Conservation (phyloP, 208 protist species). For the Phytomonas francai region DNA sequence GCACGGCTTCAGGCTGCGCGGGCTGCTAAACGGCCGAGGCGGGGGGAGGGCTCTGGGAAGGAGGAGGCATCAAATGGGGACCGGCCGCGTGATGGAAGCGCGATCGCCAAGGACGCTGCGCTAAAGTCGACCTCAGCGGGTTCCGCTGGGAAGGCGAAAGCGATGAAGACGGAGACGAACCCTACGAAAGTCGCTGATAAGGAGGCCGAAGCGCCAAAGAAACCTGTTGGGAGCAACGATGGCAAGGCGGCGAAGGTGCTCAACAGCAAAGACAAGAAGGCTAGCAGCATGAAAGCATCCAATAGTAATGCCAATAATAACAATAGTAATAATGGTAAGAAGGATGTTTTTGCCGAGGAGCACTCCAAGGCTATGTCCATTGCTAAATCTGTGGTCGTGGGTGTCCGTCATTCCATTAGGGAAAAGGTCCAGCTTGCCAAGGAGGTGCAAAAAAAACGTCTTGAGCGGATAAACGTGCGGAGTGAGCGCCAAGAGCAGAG, state of each 20-base stretch:
- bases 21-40: constrained; percentile 16
- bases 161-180: neutral
- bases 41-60: neutral
- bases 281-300: neutral
- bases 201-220: constrained; percentile 8
- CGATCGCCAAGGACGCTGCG: neutral
- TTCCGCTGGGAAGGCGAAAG: neutral
- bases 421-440: constrained; percentile 49
- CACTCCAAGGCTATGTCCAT: constrained; percentile 39
- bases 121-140: too few species aligned
- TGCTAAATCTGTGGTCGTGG: constrained; percentile 41
- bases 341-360: constrained; percentile 41
- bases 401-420: constrained; percentile 36
- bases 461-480: constrained; percentile 34
- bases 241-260: constrained; percentile 3
- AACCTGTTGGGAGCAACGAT: neutral
- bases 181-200: neutral
- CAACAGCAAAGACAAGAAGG: constrained; percentile 4
- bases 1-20: constrained; percentile 12
- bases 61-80: constrained; percentile 10
- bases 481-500: constrained; percentile 31
- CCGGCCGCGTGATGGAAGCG: too few species aligned
- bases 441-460: constrained; percentile 41
- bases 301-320: constrained; percentile 4
- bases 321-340: constrained; percentile 7